A percentile compares a stretch with the other conserved stretches of the same genome.
These are phyloP conservation scores for Microsporum audouinii DNA, from an alignment of 2,329 filamentous ascomycete genomes.

Conservation along the genomic window DNA sequence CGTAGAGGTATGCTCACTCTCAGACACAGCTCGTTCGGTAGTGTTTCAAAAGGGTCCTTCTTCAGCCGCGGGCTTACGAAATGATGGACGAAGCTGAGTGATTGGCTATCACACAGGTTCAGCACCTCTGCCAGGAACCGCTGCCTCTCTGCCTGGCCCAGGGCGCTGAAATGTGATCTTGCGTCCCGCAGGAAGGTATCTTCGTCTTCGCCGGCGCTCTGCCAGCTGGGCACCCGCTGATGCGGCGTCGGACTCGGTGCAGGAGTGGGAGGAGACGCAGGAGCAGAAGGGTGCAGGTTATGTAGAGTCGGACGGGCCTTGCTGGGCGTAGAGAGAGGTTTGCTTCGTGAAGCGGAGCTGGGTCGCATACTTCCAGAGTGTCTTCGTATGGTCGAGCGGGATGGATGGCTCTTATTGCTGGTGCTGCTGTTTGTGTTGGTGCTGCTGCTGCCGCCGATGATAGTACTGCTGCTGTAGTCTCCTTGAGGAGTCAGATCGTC, in stretches of 20 bases:
- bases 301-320: constrained; percentile 27
- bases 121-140: constrained; percentile 76
- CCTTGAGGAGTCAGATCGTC: constrained; percentile 12
- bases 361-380: constrained; percentile 10
- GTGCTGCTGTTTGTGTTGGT: constrained; percentile 10
- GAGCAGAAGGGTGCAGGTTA: constrained; percentile 52
- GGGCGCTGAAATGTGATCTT: constrained; percentile 65
- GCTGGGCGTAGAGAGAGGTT: constrained; percentile 39
- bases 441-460: constrained; percentile 14
- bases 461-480: background rate
- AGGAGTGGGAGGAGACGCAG: constrained; percentile 55
- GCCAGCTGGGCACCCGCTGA: constrained; percentile 45
- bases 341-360: constrained; percentile 15
- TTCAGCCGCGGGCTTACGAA: constrained; percentile 90
- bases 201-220: constrained; percentile 51
- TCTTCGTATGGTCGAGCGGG: constrained; percentile 1
- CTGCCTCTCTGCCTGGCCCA: constrained; percentile 64
- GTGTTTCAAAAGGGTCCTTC: constrained; percentile 85
- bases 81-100: constrained; percentile 90
- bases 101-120: constrained; percentile 88
- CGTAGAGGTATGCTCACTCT: constrained; percentile 43
- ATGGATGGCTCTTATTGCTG: background rate
- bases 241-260: constrained; percentile 55
- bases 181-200: constrained; percentile 72
- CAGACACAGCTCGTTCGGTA: constrained; percentile 87